A percentile compares a stretch with the other conserved stretches of the same genome.
Evolutionary conservation across 2,329 filamentous ascomycete genomes (phyloP).

Genomic region (Calonectria hongkongensis): DNA sequence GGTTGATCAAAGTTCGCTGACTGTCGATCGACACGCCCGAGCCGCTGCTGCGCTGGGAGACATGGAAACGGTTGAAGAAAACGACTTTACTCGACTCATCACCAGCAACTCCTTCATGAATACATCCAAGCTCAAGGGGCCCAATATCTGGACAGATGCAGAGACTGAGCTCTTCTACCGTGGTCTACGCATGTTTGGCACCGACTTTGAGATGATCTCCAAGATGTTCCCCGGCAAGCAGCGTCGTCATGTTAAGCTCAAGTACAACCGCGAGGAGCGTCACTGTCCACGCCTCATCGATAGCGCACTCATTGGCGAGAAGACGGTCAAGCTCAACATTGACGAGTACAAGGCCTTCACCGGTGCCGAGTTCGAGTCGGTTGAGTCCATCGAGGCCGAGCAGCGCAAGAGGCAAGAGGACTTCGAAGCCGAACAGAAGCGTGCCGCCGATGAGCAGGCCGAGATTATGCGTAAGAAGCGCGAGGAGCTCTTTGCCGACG

Average conservation of each 20-base stretch:
- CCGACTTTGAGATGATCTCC: constrained; percentile 87
- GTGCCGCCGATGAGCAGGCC: constrained; percentile 66
- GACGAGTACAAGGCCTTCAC: constrained; percentile 76
- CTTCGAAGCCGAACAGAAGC: constrained; percentile 66
- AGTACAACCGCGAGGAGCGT: constrained; percentile 87
- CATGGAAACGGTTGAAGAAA: constrained; percentile 82
- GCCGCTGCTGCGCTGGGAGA: constrained; percentile 71
- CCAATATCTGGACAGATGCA: constrained; percentile 81
- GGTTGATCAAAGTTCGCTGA: constrained; percentile 79
- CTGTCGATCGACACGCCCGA: constrained; percentile 80
- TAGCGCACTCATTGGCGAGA: constrained; percentile 76
- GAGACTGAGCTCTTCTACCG: constrained; percentile 86
- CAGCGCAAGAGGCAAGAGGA: constrained; percentile 67
- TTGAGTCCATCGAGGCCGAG: constrained; percentile 74
- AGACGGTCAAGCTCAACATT: constrained; percentile 75
- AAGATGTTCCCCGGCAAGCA: constrained; percentile 84
- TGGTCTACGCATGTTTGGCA: constrained; percentile 84
- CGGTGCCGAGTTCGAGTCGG: constrained; percentile 71
- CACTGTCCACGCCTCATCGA: constrained; percentile 78
- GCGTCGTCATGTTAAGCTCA: constrained; percentile 85
- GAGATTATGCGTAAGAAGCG: constrained; percentile 68
- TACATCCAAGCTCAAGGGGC: constrained; percentile 76
- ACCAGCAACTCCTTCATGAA: constrained; percentile 81
- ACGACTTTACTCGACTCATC: constrained; percentile 84
- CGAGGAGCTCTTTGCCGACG: constrained; percentile 69